A percentile compares a stretch with the other conserved stretches of the same genome.
These are phyloP conservation scores for Quercus lobata DNA, from an alignment of 331 rosid species.

Conservation along the genomic window DNA sequence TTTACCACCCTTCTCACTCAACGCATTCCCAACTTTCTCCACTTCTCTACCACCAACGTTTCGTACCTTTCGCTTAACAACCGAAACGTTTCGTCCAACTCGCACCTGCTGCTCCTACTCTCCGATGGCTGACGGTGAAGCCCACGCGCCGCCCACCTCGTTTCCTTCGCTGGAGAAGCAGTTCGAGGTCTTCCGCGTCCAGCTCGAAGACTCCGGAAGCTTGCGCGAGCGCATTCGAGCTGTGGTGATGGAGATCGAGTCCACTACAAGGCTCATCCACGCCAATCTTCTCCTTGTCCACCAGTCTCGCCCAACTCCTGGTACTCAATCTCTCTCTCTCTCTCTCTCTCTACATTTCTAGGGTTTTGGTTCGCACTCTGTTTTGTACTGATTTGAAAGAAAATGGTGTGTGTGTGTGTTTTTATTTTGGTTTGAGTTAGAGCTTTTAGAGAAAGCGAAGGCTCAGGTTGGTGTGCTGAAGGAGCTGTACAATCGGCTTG, in stretches of 20 bases:
- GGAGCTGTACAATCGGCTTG: constrained; percentile 69
- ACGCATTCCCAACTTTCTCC: not conserved
- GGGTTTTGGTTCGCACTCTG: not conserved
- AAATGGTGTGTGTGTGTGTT: not conserved
- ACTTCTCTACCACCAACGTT: constrained; percentile 8
- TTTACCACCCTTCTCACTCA: constrained; percentile 13
- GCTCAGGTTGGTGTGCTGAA: constrained; percentile 61
- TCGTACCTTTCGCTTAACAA: not conserved
- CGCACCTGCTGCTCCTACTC: constrained; percentile 11
- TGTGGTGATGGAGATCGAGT: constrained; percentile 75
- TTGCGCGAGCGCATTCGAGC: constrained; percentile 74
- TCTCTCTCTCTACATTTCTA: not conserved
- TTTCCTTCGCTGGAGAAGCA: constrained; percentile 61
- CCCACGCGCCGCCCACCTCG: constrained; percentile 26
- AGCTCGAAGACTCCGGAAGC: constrained; percentile 66
- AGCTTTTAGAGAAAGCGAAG: constrained; percentile 75
- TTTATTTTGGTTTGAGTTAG: constrained; percentile 26
- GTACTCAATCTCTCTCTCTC: constrained; percentile 18
- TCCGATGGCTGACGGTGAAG: constrained; percentile 48
- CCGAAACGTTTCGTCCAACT: constrained; percentile 26
- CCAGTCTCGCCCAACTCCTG: constrained; percentile 81
- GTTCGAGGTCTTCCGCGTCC: constrained; percentile 64
- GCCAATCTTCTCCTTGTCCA: constrained; percentile 78
- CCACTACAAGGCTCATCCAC: constrained; percentile 63
- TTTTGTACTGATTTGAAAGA: not conserved